These are phyloP conservation scores for Madurella mycetomatis DNA, from an alignment of 2,329 filamentous ascomycete genomes.

Conservation along the genomic window DNA sequence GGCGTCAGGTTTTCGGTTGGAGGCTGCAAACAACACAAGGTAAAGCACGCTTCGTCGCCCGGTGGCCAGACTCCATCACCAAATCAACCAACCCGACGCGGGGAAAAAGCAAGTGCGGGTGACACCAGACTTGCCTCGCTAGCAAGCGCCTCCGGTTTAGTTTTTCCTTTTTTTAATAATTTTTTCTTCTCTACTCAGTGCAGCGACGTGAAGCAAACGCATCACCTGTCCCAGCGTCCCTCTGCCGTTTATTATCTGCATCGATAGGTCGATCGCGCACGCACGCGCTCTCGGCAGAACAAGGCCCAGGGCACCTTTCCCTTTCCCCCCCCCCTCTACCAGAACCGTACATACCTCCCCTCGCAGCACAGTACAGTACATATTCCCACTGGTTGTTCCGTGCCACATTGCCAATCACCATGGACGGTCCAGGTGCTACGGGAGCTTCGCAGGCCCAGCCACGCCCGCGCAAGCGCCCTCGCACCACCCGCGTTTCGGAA, in stretches of 20 bases:
- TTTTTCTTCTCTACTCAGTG: neutral
- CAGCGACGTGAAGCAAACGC: neutral
- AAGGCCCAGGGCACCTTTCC: neutral
- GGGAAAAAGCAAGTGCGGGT: constrained; percentile 1
- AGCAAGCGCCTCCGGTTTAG: neutral
- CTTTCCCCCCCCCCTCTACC: neutral
- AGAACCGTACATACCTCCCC: constrained; percentile 6
- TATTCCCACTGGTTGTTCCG: constrained; percentile 19
- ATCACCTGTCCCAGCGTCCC: neutral
- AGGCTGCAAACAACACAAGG: neutral
- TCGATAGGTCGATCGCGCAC: constrained; percentile 15
- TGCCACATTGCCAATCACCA: constrained; percentile 14
- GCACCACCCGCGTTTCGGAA: constrained; percentile 21
- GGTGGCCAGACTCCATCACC: constrained; percentile 7
- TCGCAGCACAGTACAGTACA: constrained; percentile 16
- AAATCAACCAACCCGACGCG: constrained; percentile 4
- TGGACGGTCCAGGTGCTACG: constrained; percentile 19
- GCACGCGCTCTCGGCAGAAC: constrained; percentile 4
- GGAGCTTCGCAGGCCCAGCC: constrained; percentile 22
- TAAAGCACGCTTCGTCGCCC: constrained; percentile 2
- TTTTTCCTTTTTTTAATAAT: neutral
- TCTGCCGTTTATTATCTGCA: neutral
- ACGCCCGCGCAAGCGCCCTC: constrained; percentile 26
- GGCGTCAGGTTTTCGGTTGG: neutral
- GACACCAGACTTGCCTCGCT: constrained; percentile 1